Evolutionary conservation across 768 basidiomycete species (phyloP).

Genomic region (Tricholoma sp.): DNA sequence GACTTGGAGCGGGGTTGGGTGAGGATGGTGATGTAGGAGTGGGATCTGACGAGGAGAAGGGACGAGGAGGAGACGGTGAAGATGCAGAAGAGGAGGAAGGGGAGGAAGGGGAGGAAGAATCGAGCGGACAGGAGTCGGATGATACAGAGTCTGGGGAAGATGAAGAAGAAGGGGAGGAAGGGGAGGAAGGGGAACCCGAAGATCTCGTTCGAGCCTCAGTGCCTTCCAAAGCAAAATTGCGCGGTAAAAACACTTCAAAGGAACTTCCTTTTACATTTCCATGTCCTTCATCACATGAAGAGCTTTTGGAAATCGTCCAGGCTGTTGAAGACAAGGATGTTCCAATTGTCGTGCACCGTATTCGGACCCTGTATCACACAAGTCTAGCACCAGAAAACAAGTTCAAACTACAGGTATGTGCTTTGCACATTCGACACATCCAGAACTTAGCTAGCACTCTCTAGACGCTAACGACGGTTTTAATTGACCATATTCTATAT

Average conservation of each 20-base stretch:
- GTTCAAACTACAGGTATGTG: conserved; percentile 77
- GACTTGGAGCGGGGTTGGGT: conserved; percentile 37
- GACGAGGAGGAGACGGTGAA: conserved; percentile 33
- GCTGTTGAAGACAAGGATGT: conserved; percentile 68
- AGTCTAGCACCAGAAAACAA: conserved; percentile 92
- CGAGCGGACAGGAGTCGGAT: background rate
- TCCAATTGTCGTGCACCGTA: conserved; percentile 80
- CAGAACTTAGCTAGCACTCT: background rate
- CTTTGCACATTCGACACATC: background rate
- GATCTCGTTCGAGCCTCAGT: conserved; percentile 31
- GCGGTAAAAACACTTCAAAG: conserved; percentile 30
- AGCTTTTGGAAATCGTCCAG: conserved; percentile 81
- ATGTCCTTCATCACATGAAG: conserved; percentile 82
- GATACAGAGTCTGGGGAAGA: conserved; percentile 17
- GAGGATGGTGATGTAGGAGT: conserved; percentile 27
- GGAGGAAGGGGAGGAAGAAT: conserved; percentile 26
- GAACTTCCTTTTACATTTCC: conserved; percentile 92
- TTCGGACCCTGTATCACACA: conserved; percentile 87
- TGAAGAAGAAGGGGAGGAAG: conserved; percentile 16
- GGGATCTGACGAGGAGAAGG: conserved; percentile 30
- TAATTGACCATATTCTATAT: conserved; percentile 87
- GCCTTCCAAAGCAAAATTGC: conserved; percentile 24
- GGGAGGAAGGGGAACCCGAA: conserved; percentile 40
- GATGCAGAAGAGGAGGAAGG: conserved; percentile 35
- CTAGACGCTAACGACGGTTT: conserved; percentile 68